These are phyloP conservation scores for Glutinoglossum americanum DNA, from an alignment of 495 filamentous ascomycete species.

Conservation along the genomic window DNA sequence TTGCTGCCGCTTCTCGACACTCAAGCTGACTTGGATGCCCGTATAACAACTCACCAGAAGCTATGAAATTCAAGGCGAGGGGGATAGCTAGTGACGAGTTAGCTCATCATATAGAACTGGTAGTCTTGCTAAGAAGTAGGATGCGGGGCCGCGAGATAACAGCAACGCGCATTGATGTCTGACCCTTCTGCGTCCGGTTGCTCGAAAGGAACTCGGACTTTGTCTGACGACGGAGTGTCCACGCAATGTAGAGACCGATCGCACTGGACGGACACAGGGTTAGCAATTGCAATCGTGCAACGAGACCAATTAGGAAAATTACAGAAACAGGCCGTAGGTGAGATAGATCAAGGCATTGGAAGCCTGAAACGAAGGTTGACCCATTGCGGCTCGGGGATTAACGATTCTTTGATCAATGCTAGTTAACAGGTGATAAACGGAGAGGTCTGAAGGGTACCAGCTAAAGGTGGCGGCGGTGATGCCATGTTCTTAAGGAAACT, in stretches of 20 bases:
- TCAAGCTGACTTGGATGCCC: constrained; percentile 1
- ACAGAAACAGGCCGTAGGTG: constrained; percentile 54
- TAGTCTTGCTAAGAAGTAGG: background rate
- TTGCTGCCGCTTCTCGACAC: constrained; percentile 13
- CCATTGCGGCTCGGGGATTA: constrained; percentile 24
- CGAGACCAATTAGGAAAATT: constrained; percentile 11
- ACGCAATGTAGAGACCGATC: constrained; percentile 42
- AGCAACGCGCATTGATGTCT: constrained; percentile 14
- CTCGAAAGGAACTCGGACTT: constrained; percentile 46
- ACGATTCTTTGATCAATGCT: background rate
- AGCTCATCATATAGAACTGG: constrained; percentile 4
- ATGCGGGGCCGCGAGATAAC: constrained; percentile 3
- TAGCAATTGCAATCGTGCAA: background rate
- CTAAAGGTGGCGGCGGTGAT: background rate
- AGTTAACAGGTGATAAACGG: background rate
- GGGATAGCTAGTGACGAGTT: constrained; percentile 33
- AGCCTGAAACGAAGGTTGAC: constrained; percentile 42
- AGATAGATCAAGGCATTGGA: constrained; percentile 60
- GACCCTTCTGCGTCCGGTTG: constrained; percentile 58
- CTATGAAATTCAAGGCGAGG: constrained; percentile 61
- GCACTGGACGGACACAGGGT: constrained; percentile 20
- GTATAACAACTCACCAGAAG: constrained; percentile 48
- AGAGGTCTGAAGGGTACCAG: background rate
- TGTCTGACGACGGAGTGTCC: constrained; percentile 41
- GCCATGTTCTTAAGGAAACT: too few species aligned